Percentiles rank a stretch among this genome's conserved stretches.
These are phyloP conservation scores for Ilex aquifolium DNA, from an alignment of 257 asterid species.

Conservation along the genomic window DNA sequence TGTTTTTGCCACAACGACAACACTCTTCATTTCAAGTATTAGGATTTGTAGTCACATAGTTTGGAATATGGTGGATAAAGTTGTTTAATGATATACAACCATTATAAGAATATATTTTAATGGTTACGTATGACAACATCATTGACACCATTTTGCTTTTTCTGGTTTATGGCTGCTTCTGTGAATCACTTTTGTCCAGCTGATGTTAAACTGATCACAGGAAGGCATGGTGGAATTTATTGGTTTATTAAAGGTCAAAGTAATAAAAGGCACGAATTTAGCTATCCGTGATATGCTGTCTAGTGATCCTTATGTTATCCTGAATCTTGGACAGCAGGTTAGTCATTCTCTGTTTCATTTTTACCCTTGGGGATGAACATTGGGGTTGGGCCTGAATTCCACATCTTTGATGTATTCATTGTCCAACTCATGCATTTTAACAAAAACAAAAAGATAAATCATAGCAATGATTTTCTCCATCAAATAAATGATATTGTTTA, in stretches of 20 bases:
- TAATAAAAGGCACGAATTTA: slow-evolving; percentile 73
- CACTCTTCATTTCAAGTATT: too few species aligned
- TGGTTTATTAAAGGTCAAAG: slow-evolving; percentile 77
- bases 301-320: slow-evolving; percentile 91
- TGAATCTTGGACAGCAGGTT: slow-evolving; percentile 89
- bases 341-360: slow-evolving; percentile 5
- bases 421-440: too few species aligned
- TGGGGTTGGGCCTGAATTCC: too few species aligned
- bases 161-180: slow-evolving; percentile 12
- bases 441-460: background rate
- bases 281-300: slow-evolving; percentile 91
- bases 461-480: background rate
- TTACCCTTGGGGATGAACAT: background rate
- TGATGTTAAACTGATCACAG: slow-evolving; percentile 33
- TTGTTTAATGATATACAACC: too few species aligned
- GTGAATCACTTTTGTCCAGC: slow-evolving; percentile 13
- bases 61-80: too few species aligned
- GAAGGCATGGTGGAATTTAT: slow-evolving; percentile 93
- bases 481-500: background rate
- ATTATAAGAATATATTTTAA: too few species aligned
- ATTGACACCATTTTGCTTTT: background rate
- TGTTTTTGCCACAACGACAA: background rate
- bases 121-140: too few species aligned
- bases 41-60: too few species aligned
- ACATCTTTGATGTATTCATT: too few species aligned